These are phyloP conservation scores for Silene noctiflora DNA, from an alignment of 179 eudicot species.

Conservation along the genomic window DNA sequence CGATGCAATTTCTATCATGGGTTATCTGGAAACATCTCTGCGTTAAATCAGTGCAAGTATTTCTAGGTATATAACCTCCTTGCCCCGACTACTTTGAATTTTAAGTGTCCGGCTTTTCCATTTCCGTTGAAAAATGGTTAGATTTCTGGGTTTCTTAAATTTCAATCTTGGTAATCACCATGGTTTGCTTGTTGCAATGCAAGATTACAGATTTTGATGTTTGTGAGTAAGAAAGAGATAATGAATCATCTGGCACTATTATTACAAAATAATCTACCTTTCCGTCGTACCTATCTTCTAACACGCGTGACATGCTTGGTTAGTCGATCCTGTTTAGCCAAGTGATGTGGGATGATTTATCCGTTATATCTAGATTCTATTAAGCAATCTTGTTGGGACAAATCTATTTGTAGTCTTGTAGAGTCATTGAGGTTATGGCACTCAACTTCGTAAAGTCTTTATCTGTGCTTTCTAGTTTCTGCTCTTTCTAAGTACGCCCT, in stretches of 20 bases:
- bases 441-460: neutral
- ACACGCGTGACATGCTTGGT: neutral
- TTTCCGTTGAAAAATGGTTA: neutral
- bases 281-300: neutral
- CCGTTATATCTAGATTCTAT: neutral
- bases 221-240: neutral
- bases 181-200: neutral
- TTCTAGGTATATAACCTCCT: too few relatives aligned
- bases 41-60: too few relatives aligned
- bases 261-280: neutral
- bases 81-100: neutral
- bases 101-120: neutral
- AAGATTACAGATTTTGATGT: neutral
- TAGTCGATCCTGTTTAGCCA: neutral
- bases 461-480: constrained; percentile 2
- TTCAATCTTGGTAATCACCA: neutral
- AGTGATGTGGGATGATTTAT: neutral
- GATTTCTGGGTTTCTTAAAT: neutral
- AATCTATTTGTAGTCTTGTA: neutral
- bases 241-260: neutral
- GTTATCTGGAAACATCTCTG: too few relatives aligned
- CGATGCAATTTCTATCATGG: too few relatives aligned
- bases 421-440: neutral
- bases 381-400: neutral
- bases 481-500: neutral